Evolutionary conservation across 345 rosid species (phyloP).

Genomic region (Ceriops decandra): DNA sequence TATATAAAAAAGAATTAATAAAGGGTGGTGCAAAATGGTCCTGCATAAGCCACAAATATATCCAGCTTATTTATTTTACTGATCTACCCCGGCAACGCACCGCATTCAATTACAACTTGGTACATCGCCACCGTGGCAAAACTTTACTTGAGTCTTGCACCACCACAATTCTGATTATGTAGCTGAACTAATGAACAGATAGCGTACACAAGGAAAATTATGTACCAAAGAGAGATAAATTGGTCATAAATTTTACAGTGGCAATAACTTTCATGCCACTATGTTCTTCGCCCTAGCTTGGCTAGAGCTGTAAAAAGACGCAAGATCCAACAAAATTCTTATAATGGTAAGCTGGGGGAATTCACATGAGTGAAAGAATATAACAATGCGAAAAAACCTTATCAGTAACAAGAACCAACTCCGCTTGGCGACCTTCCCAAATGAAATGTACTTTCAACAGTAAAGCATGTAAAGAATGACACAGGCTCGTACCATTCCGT

Average conservation of each 20-base stretch:
- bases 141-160: no score
- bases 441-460: constrained; percentile 6
- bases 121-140: no score
- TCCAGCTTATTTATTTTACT: no score
- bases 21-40: no score
- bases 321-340: background rate
- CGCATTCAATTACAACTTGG: no score
- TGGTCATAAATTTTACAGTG: constrained; percentile 6
- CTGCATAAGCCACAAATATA: no score
- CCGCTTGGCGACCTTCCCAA: constrained; percentile 5
- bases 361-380: constrained; percentile 3
- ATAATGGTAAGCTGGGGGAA: background rate
- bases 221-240: no score
- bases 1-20: no score
- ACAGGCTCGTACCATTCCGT: constrained; percentile 1
- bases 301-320: background rate
- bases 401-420: background rate
- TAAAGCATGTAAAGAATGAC: constrained; percentile 9
- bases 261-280: constrained; percentile 9
- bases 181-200: no score
- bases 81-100: no score
- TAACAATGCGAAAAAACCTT: background rate
- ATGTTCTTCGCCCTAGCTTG: background rate
- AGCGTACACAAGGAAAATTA: no score
- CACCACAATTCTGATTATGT: no score